Conservation (phyloP, 306 rosid genomes). For the Corylus heterophylla region DNA sequence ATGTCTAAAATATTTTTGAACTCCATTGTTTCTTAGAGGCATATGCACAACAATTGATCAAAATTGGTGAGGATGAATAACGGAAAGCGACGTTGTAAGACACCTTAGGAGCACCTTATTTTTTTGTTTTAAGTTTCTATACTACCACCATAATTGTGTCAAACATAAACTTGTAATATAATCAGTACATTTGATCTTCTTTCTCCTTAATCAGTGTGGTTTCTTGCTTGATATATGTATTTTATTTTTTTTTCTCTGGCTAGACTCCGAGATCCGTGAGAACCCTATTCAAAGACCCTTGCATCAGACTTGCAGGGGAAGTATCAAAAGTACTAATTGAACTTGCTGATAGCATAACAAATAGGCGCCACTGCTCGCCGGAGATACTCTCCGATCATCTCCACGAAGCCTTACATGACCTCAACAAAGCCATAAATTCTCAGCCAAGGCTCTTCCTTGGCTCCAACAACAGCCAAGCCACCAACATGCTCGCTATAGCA, state of each 20-base stretch:
- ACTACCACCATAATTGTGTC: no score
- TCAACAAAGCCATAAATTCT: constrained; percentile 80
- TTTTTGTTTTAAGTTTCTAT: no score
- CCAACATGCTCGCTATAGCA: constrained; percentile 64
- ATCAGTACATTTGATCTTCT: neutral
- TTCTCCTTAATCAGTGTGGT: neutral
- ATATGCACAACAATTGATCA: no score
- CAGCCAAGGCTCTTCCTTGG: constrained; percentile 97
- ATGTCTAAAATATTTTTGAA: no score
- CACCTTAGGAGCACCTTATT: no score
- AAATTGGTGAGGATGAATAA: no score
- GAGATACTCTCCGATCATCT: constrained; percentile 94
- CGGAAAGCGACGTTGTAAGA: no score
- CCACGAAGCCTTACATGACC: constrained; percentile 84
- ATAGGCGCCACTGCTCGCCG: constrained; percentile 83
- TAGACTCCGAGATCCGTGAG: constrained; percentile 80
- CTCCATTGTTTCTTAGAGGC: no score
- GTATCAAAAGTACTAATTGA: constrained; percentile 76
- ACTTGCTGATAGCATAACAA: constrained; percentile 74
- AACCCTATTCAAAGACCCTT: constrained; percentile 84
- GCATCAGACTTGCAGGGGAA: constrained; percentile 66
- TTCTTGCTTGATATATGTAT: neutral
- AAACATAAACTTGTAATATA: no score
- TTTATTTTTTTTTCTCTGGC: neutral
- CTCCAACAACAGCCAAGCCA: constrained; percentile 53